Conservation (phyloP, 306 rosid species). For the Canavalia ensiformis region DNA sequence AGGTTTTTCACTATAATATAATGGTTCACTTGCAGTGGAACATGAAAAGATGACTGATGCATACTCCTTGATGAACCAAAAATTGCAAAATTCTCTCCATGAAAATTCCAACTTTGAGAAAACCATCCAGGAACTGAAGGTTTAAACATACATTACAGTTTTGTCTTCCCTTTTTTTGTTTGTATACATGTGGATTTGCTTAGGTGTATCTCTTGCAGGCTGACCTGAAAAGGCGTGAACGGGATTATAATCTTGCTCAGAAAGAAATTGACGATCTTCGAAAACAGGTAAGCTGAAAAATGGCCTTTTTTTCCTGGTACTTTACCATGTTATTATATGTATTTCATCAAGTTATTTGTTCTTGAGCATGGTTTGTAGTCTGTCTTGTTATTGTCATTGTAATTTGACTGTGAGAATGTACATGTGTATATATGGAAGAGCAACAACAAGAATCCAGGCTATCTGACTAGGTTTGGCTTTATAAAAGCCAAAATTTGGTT, state of each 20-base stretch:
- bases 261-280: slow-evolving; percentile 85
- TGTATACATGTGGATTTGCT: slow-evolving; percentile 36
- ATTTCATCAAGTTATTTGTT: slow-evolving; percentile 10
- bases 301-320: neutral
- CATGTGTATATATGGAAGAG: neutral
- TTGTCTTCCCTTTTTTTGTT: neutral
- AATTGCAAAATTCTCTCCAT: slow-evolving; percentile 69
- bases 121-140: slow-evolving; percentile 83
- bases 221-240: slow-evolving; percentile 79
- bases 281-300: slow-evolving; percentile 70
- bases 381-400: neutral
- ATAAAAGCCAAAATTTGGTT: no score
- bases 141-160: slow-evolving; percentile 37
- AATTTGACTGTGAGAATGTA: neutral
- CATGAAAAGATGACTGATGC: slow-evolving; percentile 90
- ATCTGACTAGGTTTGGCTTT: no score
- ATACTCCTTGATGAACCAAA: slow-evolving; percentile 80
- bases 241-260: slow-evolving; percentile 72
- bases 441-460: neutral
- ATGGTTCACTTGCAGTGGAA: slow-evolving; percentile 69
- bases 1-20: slow-evolving; percentile 30
- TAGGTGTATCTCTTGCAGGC: slow-evolving; percentile 60
- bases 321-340: slow-evolving; percentile 33
- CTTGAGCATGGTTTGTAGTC: slow-evolving; percentile 15
- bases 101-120: slow-evolving; percentile 77